Conservation (phyloP, 768 basidiomycete genomes). For the Suillus cothurnatus region DNA sequence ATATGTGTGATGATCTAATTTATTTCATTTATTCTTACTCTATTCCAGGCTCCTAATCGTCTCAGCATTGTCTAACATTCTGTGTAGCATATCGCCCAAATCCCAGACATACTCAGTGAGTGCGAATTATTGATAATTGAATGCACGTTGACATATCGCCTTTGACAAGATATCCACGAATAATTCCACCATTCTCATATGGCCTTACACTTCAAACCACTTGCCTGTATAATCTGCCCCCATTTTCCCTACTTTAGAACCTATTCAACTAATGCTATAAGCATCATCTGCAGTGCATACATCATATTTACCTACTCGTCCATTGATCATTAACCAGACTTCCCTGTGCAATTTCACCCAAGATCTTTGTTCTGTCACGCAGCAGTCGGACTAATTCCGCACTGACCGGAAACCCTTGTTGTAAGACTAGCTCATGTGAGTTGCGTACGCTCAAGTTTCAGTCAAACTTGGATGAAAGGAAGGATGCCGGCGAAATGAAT, state of each 20-base stretch:
- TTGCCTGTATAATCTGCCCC: neutral
- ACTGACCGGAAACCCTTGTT: neutral
- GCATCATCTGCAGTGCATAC: neutral
- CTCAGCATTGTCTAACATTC: neutral
- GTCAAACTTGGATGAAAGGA: neutral
- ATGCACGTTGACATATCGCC: neutral
- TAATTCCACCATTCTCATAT: neutral
- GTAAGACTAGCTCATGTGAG: neutral
- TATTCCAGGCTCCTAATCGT: neutral
- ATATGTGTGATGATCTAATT: neutral
- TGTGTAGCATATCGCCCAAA: neutral
- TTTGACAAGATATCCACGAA: neutral
- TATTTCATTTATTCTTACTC: neutral
- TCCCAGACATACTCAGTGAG: neutral
- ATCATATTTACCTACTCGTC: slow-evolving; percentile 1
- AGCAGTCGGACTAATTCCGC: neutral
- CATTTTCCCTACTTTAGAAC: neutral
- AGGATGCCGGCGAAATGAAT: neutral
- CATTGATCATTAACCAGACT: neutral
- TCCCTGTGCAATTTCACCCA: neutral
- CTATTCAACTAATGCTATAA: neutral
- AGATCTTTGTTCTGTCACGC: neutral
- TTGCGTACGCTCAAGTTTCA: neutral
- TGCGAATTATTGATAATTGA: neutral
- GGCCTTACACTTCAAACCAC: neutral